Evolutionary conservation across 2,329 filamentous ascomycete genomes (phyloP).

Genomic region (Tolypocladium pustulatum): DNA sequence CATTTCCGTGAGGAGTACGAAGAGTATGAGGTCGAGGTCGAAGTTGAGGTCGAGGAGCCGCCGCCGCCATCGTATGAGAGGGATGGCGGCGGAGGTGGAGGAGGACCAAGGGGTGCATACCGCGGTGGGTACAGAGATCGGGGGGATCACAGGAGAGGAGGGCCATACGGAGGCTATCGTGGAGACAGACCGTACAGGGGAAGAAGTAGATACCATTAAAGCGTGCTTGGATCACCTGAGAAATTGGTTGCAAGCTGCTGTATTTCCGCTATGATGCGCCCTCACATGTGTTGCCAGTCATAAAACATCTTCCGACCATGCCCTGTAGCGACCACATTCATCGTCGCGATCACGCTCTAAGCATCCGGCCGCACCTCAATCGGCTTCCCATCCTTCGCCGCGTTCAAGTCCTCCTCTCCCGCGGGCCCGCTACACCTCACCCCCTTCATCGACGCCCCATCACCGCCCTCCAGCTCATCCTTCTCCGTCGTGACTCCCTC

Average conservation of each 20-base stretch:
- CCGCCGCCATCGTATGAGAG: conserved; percentile 22
- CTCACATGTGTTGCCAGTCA: not conserved
- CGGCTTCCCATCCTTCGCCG: conserved; percentile 4
- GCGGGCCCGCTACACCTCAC: conserved; percentile 25
- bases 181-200: conserved; percentile 23
- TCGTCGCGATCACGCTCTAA: not conserved
- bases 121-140: conserved; percentile 16
- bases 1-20: conserved; percentile 68
- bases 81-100: conserved; percentile 6
- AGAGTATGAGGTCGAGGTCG: conserved; percentile 68
- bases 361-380: not conserved
- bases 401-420: conserved; percentile 20
- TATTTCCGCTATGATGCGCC: not conserved
- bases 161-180: conserved; percentile 22
- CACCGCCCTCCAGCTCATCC: not conserved
- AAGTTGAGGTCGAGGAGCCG: conserved; percentile 67
- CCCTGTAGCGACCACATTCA: not conserved
- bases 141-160: conserved; percentile 20
- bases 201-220: conserved; percentile 20
- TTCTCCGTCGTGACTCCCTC: conserved; percentile 6
- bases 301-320: not conserved
- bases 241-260: no score
- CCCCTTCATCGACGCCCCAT: conserved; percentile 16
- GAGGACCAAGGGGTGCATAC: conserved; percentile 12
- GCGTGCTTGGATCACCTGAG: not conserved